phyloP scores from a whole-genome alignment of 345 rosid species.

The Corchorus olitorius region DNA sequence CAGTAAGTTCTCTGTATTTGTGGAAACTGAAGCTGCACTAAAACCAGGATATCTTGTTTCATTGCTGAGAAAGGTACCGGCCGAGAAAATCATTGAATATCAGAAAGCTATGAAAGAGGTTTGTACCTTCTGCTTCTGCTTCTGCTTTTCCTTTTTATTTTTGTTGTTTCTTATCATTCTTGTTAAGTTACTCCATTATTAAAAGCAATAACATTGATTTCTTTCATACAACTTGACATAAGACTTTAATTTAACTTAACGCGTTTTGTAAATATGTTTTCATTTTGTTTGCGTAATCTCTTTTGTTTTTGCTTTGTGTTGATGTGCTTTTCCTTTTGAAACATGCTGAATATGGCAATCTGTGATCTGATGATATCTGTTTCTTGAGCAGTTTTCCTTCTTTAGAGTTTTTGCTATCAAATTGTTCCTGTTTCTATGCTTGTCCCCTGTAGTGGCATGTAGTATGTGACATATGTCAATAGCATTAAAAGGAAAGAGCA shows the following conservation, averaged over 20 bases:
- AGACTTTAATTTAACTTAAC: background rate
- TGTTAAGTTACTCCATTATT: background rate
- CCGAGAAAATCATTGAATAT: conserved; percentile 64
- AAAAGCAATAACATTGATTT: background rate
- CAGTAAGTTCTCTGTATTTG: conserved; percentile 76
- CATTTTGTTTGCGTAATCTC: background rate
- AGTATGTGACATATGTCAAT: background rate
- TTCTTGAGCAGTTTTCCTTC: background rate
- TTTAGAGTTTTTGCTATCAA: background rate
- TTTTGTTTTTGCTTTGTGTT: background rate
- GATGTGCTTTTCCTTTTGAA: conserved; percentile 2
- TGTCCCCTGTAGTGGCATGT: background rate
- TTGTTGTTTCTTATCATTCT: conserved; percentile 11
- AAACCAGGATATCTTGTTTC: conserved; percentile 68
- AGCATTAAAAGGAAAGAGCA: background rate
- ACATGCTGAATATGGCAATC: background rate
- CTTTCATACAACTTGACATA: background rate
- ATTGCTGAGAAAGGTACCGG: conserved; percentile 56
- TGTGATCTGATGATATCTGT: background rate
- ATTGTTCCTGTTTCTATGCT: background rate
- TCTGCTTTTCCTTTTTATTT: background rate
- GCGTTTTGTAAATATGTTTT: background rate
- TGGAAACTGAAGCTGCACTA: conserved; percentile 62
- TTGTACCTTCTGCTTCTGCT: conserved; percentile 9
- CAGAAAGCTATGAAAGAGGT: conserved; percentile 78